Evolutionary conservation across 2,329 filamentous ascomycete species (phyloP).

Genomic region (Laburnicola sp.): DNA sequence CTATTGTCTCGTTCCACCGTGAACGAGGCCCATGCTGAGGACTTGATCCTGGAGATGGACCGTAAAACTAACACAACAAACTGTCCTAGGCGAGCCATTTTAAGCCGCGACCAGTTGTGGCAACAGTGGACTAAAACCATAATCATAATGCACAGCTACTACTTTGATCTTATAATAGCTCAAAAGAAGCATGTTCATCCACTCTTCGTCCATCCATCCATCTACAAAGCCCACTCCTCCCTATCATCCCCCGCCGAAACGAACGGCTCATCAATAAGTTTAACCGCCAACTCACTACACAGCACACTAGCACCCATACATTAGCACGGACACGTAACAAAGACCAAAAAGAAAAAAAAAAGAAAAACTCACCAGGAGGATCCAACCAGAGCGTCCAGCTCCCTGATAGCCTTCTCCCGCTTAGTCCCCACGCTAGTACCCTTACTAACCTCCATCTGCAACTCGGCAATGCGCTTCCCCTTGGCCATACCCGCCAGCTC

Average conservation of each 20-base stretch:
- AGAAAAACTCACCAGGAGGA: slow-evolving; percentile 71
- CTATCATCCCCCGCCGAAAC: slow-evolving; percentile 71
- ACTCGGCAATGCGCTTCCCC: slow-evolving; percentile 77
- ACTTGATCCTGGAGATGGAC: too few relatives aligned
- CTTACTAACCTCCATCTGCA: slow-evolving; percentile 81
- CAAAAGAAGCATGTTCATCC: neutral
- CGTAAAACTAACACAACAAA: too few relatives aligned
- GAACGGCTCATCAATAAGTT: slow-evolving; percentile 91
- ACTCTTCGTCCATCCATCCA: neutral
- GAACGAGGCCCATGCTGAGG: too few relatives aligned
- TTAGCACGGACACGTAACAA: neutral
- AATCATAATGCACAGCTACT: too few relatives aligned
- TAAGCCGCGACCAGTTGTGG: too few relatives aligned
- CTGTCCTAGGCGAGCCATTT: too few relatives aligned
- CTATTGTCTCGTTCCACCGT: too few relatives aligned
- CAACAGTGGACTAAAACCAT: too few relatives aligned
- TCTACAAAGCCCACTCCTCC: slow-evolving; percentile 72
- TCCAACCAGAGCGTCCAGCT: slow-evolving; percentile 90
- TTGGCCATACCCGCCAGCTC: slow-evolving; percentile 77
- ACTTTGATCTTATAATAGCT: neutral
- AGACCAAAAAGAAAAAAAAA: neutral
- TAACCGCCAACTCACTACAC: slow-evolving; percentile 93
- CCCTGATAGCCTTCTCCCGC: slow-evolving; percentile 80
- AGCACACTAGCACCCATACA: slow-evolving; percentile 65
- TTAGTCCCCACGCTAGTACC: slow-evolving; percentile 70